Evolutionary conservation across 2,329 filamentous ascomycete species (phyloP).

Genomic region (Neocucurbitaria cava): DNA sequence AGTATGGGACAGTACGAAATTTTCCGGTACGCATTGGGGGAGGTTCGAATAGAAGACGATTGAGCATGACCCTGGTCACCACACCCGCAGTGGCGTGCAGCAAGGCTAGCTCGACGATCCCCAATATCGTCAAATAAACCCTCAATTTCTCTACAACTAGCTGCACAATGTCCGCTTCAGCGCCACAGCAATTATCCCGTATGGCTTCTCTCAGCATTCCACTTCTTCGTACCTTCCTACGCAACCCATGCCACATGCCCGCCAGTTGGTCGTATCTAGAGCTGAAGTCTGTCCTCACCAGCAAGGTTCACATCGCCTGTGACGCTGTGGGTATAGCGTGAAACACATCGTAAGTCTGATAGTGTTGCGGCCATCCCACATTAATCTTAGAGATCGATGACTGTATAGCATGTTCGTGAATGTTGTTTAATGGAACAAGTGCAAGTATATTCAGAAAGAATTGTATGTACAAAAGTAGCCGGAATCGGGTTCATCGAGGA

Average conservation of each 20-base stretch:
- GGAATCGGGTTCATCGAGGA: constrained; percentile 2
- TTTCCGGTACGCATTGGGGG: background rate
- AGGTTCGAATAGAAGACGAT: background rate
- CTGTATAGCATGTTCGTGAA: background rate
- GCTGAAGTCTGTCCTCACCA: constrained; percentile 17
- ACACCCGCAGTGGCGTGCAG: background rate
- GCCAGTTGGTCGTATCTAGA: constrained; percentile 38
- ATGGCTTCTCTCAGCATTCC: constrained; percentile 34
- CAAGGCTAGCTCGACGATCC: background rate
- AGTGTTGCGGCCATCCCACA: background rate
- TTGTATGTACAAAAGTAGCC: constrained; percentile 27
- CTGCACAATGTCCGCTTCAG: constrained; percentile 8
- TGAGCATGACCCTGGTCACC: background rate
- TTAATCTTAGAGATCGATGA: background rate
- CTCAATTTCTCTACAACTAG: background rate
- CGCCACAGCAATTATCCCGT: constrained; percentile 34
- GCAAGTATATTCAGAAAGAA: constrained; percentile 25
- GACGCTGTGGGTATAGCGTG: too few species aligned
- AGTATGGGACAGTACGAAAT: background rate
- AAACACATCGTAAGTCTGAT: background rate
- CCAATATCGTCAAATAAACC: background rate
- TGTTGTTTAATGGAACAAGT: constrained; percentile 1
- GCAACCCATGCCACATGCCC: constrained; percentile 47
- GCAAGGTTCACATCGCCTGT: too few species aligned
- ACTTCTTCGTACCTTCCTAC: constrained; percentile 41